Evolutionary conservation across 2,329 filamentous ascomycete genomes (phyloP).

Genomic region (Metarhizium robertsii): DNA sequence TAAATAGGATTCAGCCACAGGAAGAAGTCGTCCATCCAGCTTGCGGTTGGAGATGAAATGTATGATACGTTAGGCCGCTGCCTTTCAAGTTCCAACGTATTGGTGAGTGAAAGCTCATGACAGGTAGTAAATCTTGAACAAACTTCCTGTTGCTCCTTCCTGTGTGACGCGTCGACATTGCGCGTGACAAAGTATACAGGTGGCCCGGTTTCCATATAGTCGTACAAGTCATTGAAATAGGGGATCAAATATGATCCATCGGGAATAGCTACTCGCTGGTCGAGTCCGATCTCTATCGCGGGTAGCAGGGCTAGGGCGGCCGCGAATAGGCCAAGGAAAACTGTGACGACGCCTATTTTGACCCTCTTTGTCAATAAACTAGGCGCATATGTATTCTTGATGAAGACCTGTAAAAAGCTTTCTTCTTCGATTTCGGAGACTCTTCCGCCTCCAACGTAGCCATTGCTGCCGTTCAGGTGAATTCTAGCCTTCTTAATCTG

Average conservation of each 20-base stretch:
- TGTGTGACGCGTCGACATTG: slow-evolving; percentile 67
- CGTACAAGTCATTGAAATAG: slow-evolving; percentile 93
- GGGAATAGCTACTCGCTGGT: slow-evolving; percentile 90
- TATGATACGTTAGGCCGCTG: slow-evolving; percentile 84
- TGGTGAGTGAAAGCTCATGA: slow-evolving; percentile 71
- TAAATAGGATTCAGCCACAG: slow-evolving; percentile 85
- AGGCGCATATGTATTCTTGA: slow-evolving; percentile 83
- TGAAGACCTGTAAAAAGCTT: slow-evolving; percentile 73
- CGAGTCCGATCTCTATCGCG: slow-evolving; percentile 74
- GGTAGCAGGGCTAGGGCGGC: slow-evolving; percentile 79
- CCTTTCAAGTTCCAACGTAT: slow-evolving; percentile 86
- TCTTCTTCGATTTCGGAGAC: slow-evolving; percentile 74
- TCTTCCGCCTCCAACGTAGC: slow-evolving; percentile 43
- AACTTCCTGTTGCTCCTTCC: slow-evolving; percentile 70
- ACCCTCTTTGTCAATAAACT: slow-evolving; percentile 68
- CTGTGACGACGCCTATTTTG: slow-evolving; percentile 64
- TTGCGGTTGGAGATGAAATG: slow-evolving; percentile 79
- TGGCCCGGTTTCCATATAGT: slow-evolving; percentile 83
- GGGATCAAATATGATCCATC: slow-evolving; percentile 90
- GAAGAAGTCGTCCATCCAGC: slow-evolving; percentile 96
- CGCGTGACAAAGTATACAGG: slow-evolving; percentile 94
- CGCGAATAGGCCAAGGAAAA: slow-evolving; percentile 84
- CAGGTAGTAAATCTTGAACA: slow-evolving; percentile 91
- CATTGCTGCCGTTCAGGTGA: slow-evolving; percentile 50
- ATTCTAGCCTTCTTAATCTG: slow-evolving; percentile 66